A percentile compares a stretch with the other conserved stretches of the same genome.
phyloP scores from a whole-genome alignment of 139 green algal species.

The Closterium sp. region DNA sequence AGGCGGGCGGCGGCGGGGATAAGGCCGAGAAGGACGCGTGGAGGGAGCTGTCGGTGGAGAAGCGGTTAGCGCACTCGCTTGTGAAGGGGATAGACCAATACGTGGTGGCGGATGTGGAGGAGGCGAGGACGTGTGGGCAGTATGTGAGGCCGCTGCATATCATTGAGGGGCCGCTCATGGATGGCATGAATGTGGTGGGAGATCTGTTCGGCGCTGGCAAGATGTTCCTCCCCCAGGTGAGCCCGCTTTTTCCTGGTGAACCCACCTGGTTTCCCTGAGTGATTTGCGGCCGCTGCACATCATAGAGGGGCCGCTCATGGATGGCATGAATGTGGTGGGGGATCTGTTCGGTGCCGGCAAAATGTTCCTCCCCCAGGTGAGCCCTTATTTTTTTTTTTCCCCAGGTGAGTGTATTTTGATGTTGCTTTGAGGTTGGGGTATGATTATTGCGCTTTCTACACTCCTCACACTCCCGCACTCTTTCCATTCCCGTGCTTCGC shows the following conservation, averaged over 20 bases:
- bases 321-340: constrained; percentile 97
- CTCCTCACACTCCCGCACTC: too few species aligned
- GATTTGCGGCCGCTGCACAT: constrained; percentile 85
- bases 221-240: too few species aligned
- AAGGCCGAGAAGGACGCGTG: constrained; percentile 56
- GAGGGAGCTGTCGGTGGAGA: constrained; percentile 76
- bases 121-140: constrained; percentile 66
- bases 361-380: constrained; percentile 84
- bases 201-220: constrained; percentile 97
- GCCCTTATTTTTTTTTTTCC: neutral
- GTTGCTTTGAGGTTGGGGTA: too few species aligned
- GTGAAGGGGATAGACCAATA: constrained; percentile 97
- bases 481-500: too few species aligned
- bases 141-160: constrained; percentile 83
- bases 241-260: too few species aligned
- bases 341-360: constrained; percentile 97
- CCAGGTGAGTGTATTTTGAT: too few species aligned
- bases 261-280: too few species aligned
- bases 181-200: constrained; percentile 97
- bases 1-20: constrained; percentile 7
- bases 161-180: constrained; percentile 97
- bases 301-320: constrained; percentile 97
- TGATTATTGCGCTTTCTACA: too few species aligned
- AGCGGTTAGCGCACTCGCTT: constrained; percentile 86
- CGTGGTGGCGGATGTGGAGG: constrained; percentile 86